Percentiles rank a stretch among this genome's conserved stretches.
Evolutionary conservation across 164 flowering plant genomes (phyloP).

Genomic region (Annona squamosa): DNA sequence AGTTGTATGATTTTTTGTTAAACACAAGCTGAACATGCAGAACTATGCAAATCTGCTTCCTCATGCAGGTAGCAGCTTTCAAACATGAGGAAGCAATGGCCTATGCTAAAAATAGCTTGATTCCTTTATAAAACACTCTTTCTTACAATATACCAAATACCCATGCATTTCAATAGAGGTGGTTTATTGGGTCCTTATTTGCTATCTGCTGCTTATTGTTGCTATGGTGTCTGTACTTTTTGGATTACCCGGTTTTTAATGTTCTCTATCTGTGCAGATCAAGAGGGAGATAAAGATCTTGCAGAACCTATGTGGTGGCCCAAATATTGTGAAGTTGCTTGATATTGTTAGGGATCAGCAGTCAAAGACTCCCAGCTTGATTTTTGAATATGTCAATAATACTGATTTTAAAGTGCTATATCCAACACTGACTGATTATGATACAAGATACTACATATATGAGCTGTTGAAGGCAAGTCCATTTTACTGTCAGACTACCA

Average conservation of each 20-base stretch:
- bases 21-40: too few relatives aligned
- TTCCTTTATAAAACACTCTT: neutral
- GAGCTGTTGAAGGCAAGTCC: conserved; percentile 82
- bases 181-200: neutral
- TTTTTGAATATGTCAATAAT: conserved; percentile 94
- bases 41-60: too few relatives aligned
- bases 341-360: conserved; percentile 99
- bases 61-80: too few relatives aligned
- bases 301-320: conserved; percentile 97
- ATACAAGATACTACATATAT: conserved; percentile 82
- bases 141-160: neutral
- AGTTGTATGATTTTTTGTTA: too few relatives aligned
- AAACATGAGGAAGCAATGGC: too few relatives aligned
- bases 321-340: conserved; percentile 90
- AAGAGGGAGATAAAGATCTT: conserved; percentile 94
- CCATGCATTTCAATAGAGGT: neutral
- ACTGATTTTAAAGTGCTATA: conserved; percentile 94
- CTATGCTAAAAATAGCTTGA: too few relatives aligned
- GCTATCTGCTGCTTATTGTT: neutral
- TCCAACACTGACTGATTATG: conserved; percentile 91
- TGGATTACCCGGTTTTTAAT: neutral
- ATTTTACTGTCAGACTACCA: neutral
- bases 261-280: conserved; percentile 49
- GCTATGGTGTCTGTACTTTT: neutral
- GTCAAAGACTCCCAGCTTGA: conserved; percentile 93